Evolutionary conservation across 2,329 filamentous ascomycete genomes (phyloP).

Genomic region (Arthrobotrys entomopaga): DNA sequence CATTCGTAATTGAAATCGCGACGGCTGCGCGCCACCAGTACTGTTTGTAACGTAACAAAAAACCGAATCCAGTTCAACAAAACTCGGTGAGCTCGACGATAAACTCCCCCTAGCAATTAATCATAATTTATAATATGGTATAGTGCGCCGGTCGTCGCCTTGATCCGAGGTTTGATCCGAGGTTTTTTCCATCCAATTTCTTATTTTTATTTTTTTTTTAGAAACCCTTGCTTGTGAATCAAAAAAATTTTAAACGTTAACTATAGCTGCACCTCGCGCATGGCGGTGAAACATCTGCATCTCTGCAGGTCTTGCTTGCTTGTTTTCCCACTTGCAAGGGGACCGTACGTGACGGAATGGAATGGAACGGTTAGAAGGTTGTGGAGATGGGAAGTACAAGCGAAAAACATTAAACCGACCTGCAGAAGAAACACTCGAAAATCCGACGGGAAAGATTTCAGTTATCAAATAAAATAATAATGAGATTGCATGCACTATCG

Average conservation of each 20-base stretch:
- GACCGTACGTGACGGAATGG: conserved; percentile 16
- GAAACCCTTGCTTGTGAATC: conserved; percentile 12
- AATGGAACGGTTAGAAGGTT: conserved; percentile 24
- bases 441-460: conserved; percentile 44
- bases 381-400: conserved; percentile 20
- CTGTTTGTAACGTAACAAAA: conserved; percentile 17
- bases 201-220: not conserved
- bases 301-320: not conserved
- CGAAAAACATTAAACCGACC: conserved; percentile 22
- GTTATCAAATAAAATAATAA: not conserved
- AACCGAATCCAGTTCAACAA: not conserved
- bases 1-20: not conserved
- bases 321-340: conserved; percentile 4
- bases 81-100: conserved; percentile 19
- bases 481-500: too few relatives aligned
- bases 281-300: too few relatives aligned
- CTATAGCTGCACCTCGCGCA: conserved; percentile 5
- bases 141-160: conserved; percentile 20
- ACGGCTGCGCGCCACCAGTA: too few relatives aligned
- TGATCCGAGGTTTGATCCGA: conserved; percentile 41
- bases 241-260: conserved; percentile 30
- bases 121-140: too few relatives aligned
- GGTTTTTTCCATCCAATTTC: not conserved
- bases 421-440: conserved; percentile 18
- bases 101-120: conserved; percentile 9